A percentile compares a stretch with the other conserved stretches of the same genome.
These are phyloP conservation scores for Echinochloa phyllopogon DNA, from an alignment of 176 grass and related monocot species.

Conservation along the genomic window DNA sequence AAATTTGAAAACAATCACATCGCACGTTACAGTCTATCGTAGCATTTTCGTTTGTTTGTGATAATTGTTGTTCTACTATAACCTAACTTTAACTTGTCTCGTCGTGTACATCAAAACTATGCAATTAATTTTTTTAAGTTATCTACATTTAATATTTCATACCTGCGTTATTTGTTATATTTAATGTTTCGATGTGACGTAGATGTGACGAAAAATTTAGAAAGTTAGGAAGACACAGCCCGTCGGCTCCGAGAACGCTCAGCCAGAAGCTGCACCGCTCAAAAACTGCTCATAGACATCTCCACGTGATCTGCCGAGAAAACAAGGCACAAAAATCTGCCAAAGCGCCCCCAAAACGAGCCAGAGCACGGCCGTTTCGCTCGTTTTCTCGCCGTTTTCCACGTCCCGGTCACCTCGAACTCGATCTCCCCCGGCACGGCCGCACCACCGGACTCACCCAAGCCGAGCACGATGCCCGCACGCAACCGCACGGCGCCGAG, in stretches of 20 bases:
- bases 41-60: too few species aligned
- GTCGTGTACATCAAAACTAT: too few species aligned
- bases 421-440: background rate
- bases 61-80: too few species aligned
- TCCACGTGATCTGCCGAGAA: background rate
- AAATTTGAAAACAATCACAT: too few species aligned
- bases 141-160: too few species aligned
- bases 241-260: background rate
- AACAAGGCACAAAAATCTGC: background rate
- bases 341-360: background rate
- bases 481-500: background rate
- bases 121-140: too few species aligned
- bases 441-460: background rate
- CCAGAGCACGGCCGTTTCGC: background rate
- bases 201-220: too few species aligned
- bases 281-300: background rate
- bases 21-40: too few species aligned
- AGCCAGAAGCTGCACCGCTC: background rate
- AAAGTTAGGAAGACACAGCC: too few species aligned
- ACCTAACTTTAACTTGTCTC: too few species aligned
- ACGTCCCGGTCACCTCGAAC: background rate
- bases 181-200: too few species aligned
- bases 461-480: background rate
- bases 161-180: too few species aligned
- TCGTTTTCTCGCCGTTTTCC: background rate